Evolutionary conservation across 2,329 filamentous ascomycete genomes (phyloP), one percentile per base, ranked within the genome.

Genomic region (Cryphonectria parasitica): DNA sequence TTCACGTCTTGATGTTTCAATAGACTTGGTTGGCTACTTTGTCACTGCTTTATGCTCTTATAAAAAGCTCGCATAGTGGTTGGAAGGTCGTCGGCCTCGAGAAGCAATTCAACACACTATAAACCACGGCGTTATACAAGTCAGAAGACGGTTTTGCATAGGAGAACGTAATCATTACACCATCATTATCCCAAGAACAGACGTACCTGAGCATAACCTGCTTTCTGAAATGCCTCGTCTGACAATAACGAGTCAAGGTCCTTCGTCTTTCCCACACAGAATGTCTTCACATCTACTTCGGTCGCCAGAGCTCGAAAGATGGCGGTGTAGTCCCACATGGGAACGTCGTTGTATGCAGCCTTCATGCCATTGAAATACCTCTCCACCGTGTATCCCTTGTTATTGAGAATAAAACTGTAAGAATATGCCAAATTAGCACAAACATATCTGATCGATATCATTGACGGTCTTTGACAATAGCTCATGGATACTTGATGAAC

Each of bases 351-450:
- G 63, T 74, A 72, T 3, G 62, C 34, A 2, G 70, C 69, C 8
- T 71, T 62, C 70, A 70, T 71, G 43, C 74, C 72, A n/a, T 70
- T 49, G 61, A 74, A 73, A 62, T 65, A 73, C 54, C 73, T 72
- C 70, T 74, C 73, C 19, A 73, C 69, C 8, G 70, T 74, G 54
- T 75, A 75, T 52, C 73, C 71, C 22, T 72, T 70, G 45, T 75
- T 75, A 66, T 75, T 76, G 45, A 73, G 11, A 22, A 70, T 62
- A 5, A 62, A 52, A 7, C 64, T 62, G 19, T 13, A 31, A 54
- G 28, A 28, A 2, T 2, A 15, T 28, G 1, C n/a, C 13, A 2
- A 17, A 17, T 56, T 15, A 56, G 52, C 49, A 25, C n/a, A 13
- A 11, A 28, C n/a, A 3, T 25, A 3, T 39, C 11, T 11, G 3